A percentile compares a stretch with the other conserved stretches of the same genome.
Conservation (phyloP, 169 alveolate species). For the Eimeria falciformis region DNA sequence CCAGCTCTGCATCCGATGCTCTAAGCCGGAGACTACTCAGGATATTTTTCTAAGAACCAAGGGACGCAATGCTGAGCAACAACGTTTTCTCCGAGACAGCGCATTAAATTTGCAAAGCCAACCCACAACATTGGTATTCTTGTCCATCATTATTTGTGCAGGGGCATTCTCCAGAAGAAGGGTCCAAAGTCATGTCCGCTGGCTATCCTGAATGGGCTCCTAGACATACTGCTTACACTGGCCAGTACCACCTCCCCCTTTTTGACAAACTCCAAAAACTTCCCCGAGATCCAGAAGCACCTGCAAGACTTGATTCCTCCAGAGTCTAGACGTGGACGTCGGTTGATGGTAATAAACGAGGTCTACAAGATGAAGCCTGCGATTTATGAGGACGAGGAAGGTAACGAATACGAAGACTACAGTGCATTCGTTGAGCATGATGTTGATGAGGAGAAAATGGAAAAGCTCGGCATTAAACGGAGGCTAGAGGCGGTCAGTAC, state of each 20-base stretch:
- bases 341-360: slow-evolving; percentile 62
- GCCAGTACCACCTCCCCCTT: slow-evolving; percentile 74
- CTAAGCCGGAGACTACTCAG: background rate
- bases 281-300: slow-evolving; percentile 70
- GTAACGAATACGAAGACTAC: slow-evolving; percentile 75
- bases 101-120: background rate
- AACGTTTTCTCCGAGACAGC: background rate
- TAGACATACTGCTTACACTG: slow-evolving; percentile 68
- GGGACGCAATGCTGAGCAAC: background rate
- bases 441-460: slow-evolving; percentile 75
- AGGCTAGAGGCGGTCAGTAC: slow-evolving; percentile 67
- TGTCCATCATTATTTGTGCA: background rate
- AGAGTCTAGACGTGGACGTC: slow-evolving; percentile 63
- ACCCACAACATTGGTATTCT: background rate
- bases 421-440: slow-evolving; percentile 46
- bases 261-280: slow-evolving; percentile 57
- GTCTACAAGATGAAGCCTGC: slow-evolving; percentile 57
- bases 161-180: slow-evolving; percentile 70
- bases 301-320: slow-evolving; percentile 73
- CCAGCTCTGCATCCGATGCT: background rate
- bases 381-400: slow-evolving; percentile 62
- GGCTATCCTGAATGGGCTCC: slow-evolving; percentile 72
- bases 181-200: slow-evolving; percentile 67
- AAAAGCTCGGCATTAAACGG: slow-evolving; percentile 71
- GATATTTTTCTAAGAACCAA: background rate